phyloP scores from a whole-genome alignment of 805 yeast species.

The Candida jianshihensis region DNA sequence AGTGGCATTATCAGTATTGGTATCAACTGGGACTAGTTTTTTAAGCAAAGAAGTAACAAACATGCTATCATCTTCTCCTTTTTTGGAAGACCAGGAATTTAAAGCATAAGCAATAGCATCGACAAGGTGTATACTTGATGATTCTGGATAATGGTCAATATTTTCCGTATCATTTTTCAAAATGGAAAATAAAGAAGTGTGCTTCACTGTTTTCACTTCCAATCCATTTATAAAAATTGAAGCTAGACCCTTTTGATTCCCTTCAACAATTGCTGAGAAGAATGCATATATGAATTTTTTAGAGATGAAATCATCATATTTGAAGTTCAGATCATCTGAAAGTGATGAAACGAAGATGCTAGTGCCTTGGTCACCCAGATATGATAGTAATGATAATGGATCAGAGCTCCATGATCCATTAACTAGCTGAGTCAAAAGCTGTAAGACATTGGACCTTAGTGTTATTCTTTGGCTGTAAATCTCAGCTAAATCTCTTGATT shows the following conservation, averaged over 20 bases:
- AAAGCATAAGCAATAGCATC: conserved; percentile 71
- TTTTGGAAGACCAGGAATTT: conserved; percentile 69
- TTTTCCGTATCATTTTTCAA: conserved; percentile 49
- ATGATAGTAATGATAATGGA: conserved; percentile 76
- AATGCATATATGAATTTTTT: conserved; percentile 55
- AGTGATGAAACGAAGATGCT: conserved; percentile 53
- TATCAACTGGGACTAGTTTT: conserved; percentile 21
- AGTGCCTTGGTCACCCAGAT: conserved; percentile 63
- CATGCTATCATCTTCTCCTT: conserved; percentile 39
- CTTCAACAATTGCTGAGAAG: conserved; percentile 59
- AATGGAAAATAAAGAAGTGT: conserved; percentile 43
- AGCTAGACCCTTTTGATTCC: conserved; percentile 73
- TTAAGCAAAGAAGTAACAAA: conserved; percentile 28
- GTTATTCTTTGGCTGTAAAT: conserved; percentile 44
- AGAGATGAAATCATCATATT: conserved; percentile 44
- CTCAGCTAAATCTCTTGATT: conserved; percentile 48
- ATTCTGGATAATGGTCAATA: conserved; percentile 48
- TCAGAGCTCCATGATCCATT: conserved; percentile 49
- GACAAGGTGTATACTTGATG: conserved; percentile 58
- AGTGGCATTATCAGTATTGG: conserved; percentile 5
- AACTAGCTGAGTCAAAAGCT: conserved; percentile 51
- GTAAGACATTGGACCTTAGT: conserved; percentile 45
- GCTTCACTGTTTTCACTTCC: conserved; percentile 15
- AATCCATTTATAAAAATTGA: conserved; percentile 60
- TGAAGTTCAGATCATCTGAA: conserved; percentile 50